A percentile compares a stretch with the other conserved stretches of the same genome.
These are phyloP conservation scores for Salix purpurea DNA, from an alignment of 345 rosid species.

Conservation along the genomic window DNA sequence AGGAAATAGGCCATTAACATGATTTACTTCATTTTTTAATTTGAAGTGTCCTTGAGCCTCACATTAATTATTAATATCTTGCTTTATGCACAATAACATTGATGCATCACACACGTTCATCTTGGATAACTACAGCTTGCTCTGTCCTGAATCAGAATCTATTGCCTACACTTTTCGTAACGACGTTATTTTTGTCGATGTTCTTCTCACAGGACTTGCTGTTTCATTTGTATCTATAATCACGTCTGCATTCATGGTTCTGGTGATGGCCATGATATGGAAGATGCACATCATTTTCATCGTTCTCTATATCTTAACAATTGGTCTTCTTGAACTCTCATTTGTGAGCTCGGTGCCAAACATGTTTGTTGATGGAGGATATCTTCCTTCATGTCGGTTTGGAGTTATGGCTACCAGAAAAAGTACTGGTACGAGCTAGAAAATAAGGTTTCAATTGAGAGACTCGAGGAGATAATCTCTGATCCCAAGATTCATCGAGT, in stretches of 20 bases:
- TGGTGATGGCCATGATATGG: background rate
- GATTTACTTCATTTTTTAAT: too few relatives aligned
- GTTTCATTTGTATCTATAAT: background rate
- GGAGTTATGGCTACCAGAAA: slow-evolving; percentile 37
- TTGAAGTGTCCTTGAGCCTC: too few relatives aligned
- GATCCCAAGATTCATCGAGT: slow-evolving; percentile 14
- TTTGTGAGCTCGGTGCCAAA: slow-evolving; percentile 43
- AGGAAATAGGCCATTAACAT: too few relatives aligned
- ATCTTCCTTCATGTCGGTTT: slow-evolving; percentile 47
- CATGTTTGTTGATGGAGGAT: slow-evolving; percentile 47
- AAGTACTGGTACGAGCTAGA: slow-evolving; percentile 45
- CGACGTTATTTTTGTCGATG: too few relatives aligned
- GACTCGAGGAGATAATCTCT: slow-evolving; percentile 10
- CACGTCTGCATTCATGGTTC: background rate
- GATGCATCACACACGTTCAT: too few relatives aligned
- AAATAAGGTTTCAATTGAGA: slow-evolving; percentile 32
- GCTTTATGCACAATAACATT: too few relatives aligned
- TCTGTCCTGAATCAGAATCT: too few relatives aligned
- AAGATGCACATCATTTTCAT: background rate
- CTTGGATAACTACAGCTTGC: too few relatives aligned
- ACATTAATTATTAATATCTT: too few relatives aligned
- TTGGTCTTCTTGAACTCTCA: slow-evolving; percentile 16
- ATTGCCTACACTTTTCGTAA: too few relatives aligned
- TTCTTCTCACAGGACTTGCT: background rate
- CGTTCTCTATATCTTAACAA: background rate